A percentile compares a stretch with the other conserved stretches of the same genome.
phyloP scores from a whole-genome alignment of 2,329 filamentous ascomycete species.

The Alternaria hordeiaustralica region DNA sequence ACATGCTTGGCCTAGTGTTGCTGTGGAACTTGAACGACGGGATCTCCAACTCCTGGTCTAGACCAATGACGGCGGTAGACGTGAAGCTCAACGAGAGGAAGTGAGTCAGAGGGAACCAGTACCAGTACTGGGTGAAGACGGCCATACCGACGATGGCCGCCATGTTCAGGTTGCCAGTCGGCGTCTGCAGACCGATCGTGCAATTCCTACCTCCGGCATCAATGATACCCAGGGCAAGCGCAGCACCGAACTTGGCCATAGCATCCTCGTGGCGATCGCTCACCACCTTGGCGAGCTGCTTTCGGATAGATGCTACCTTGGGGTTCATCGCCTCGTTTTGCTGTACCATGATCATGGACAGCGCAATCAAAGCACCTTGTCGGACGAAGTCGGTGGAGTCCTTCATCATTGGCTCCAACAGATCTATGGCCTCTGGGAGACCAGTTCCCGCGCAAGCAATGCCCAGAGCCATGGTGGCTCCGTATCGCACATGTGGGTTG shows the following conservation, averaged over 20 bases:
- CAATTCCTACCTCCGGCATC: constrained; percentile 98
- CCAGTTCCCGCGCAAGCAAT: constrained; percentile 98
- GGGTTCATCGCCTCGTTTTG: constrained; percentile 99
- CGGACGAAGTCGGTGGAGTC: constrained; percentile 98
- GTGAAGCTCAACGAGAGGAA: constrained; percentile 96
- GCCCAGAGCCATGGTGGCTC: constrained; percentile 96
- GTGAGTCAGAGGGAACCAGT: constrained; percentile 99
- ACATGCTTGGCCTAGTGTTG: constrained; percentile 90
- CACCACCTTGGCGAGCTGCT: constrained; percentile 92
- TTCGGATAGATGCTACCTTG: constrained; percentile 88
- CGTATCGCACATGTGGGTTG: constrained; percentile 97
- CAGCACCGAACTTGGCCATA: constrained; percentile 98
- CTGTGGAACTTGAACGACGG: constrained; percentile 96
- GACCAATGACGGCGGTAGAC: constrained; percentile 93
- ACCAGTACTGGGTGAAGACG: constrained; percentile 99
- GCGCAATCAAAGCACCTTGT: constrained; percentile 90
- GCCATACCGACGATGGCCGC: constrained; percentile 96
- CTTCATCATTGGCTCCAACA: constrained; percentile 99
- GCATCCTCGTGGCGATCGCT: constrained; percentile 96
- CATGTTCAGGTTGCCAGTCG: constrained; percentile 99
- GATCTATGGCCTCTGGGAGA: constrained; percentile 92
- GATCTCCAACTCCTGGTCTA: constrained; percentile 92
- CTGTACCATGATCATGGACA: constrained; percentile 99
- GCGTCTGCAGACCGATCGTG: constrained; percentile 96
- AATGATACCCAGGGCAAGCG: constrained; percentile 93